Evolutionary conservation across 202 grass and related monocot genomes (phyloP), one percentile per base, ranked within the genome.

Genomic region (Bolboschoenoplectus hybrid): DNA sequence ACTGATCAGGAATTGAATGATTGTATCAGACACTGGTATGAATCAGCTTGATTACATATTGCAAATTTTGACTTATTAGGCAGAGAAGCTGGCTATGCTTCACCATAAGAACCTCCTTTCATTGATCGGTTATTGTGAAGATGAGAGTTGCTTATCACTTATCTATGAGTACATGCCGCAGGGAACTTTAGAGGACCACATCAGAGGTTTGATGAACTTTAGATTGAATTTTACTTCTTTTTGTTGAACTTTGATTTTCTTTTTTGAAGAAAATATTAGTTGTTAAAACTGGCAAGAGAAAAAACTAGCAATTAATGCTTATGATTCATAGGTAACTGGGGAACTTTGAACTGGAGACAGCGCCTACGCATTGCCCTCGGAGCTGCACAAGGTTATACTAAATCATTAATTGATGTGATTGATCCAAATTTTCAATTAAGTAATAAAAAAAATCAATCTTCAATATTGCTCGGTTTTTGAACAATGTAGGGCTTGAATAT

Each of bases 91-190:
- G 17, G 85, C 91, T 12, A 85, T 74, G 41, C 84, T 96, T 40
- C 89, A 93, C 61, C 93, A 96, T 72, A 89, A 69, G 36, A 93
- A 96, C 84, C 49, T 96, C 9, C 81, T 96, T n/a, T 85, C 89
- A 43, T 58, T 91, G 71, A 82, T 93, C 69, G 91, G 91, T 2
- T 93, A 93, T 69, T 91, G 88, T 70, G 89, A 87, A 36, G 91
- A 96, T 62, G 60, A 69, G 6, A 45, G 85, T 19, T 66, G 78
- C 4, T 38, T 92, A 76, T 90, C 90, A 57, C 92, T 94, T 55
- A 83, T 94, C 6, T 91, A 91, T 3, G 89, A 94, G 88, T 85
- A 88, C 47, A 94, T 90, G 92, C 26, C 89, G 7, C 82, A 87
- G 86, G 89, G 94, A 44, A 89, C 61, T 13, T 64, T 95, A 5